These are phyloP conservation scores for Eucalyptus fibrosa DNA, from an alignment of 345 rosid genomes.

Conservation along the genomic window DNA sequence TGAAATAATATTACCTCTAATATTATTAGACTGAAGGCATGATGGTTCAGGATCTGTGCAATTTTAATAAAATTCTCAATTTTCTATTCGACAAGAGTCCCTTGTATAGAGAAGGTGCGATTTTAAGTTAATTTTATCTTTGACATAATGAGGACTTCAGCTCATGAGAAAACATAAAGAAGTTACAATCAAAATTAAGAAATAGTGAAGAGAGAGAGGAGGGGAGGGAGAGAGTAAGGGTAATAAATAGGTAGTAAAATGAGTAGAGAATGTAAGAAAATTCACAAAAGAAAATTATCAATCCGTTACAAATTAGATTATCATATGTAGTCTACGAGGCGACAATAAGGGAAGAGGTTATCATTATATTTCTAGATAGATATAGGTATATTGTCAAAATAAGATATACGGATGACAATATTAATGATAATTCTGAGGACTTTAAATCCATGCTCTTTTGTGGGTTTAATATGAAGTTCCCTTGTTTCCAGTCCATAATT, in stretches of 20 bases:
- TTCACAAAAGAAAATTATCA: neutral
- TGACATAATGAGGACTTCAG: neutral
- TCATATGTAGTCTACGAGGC: neutral
- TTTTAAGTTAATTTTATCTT: neutral
- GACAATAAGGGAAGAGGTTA: neutral
- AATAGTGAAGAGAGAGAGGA: neutral
- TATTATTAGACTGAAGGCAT: neutral
- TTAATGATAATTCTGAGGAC: neutral
- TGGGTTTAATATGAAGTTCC: neutral
- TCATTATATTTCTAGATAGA: neutral
- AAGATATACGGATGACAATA: neutral
- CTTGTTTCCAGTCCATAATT: neutral
- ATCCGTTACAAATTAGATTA: neutral
- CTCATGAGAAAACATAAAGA: no score
- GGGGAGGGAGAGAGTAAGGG: neutral
- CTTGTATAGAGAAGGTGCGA: neutral
- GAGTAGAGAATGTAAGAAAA: neutral
- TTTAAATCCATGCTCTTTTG: neutral
- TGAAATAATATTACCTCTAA: neutral
- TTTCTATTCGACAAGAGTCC: neutral
- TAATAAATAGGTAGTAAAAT: neutral
- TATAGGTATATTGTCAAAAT: neutral
- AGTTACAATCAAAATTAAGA: neutral
- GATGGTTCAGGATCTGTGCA: neutral
- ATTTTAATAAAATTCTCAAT: neutral